Evolutionary conservation across 768 basidiomycete genomes (phyloP).

Genomic region (Grammothele lineata): DNA sequence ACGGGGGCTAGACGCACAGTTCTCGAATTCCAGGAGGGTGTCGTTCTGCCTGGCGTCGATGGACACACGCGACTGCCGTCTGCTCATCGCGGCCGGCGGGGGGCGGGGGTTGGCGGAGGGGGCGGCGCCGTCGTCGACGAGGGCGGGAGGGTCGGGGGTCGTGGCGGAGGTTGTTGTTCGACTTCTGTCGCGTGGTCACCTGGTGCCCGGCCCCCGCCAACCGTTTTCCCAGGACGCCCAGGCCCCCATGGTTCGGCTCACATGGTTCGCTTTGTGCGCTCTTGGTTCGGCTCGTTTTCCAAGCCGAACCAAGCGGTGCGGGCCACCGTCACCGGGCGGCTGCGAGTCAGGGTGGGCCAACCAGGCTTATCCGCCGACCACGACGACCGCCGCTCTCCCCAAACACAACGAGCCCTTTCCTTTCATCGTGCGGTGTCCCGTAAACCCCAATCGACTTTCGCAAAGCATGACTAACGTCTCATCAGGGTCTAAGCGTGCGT

Average conservation of each 20-base stretch:
- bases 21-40: slow-evolving; percentile 80
- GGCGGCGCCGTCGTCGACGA: background rate
- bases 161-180: slow-evolving; percentile 16
- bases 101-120: slow-evolving; percentile 9
- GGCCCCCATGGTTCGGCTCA: slow-evolving; percentile 1
- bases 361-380: background rate
- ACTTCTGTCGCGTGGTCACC: slow-evolving; percentile 10
- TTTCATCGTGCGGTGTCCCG: slow-evolving; percentile 79
- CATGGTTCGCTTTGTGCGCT: slow-evolving; percentile 1
- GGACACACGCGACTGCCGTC: slow-evolving; percentile 41
- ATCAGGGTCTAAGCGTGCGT: slow-evolving; percentile 80
- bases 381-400: slow-evolving; percentile 9
- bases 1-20: slow-evolving; percentile 49
- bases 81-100: slow-evolving; percentile 30
- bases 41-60: slow-evolving; percentile 68
- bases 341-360: background rate
- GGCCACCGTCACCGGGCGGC: too few relatives aligned
- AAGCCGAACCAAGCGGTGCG: slow-evolving; percentile 1
- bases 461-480: slow-evolving; percentile 72
- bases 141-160: background rate
- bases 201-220: too few relatives aligned
- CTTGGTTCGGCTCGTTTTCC: background rate
- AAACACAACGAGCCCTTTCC: slow-evolving; percentile 22
- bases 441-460: slow-evolving; percentile 49
- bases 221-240: background rate